Evolutionary conservation across 805 yeast species (phyloP).

Genomic region (Torulaspora franciscae): DNA sequence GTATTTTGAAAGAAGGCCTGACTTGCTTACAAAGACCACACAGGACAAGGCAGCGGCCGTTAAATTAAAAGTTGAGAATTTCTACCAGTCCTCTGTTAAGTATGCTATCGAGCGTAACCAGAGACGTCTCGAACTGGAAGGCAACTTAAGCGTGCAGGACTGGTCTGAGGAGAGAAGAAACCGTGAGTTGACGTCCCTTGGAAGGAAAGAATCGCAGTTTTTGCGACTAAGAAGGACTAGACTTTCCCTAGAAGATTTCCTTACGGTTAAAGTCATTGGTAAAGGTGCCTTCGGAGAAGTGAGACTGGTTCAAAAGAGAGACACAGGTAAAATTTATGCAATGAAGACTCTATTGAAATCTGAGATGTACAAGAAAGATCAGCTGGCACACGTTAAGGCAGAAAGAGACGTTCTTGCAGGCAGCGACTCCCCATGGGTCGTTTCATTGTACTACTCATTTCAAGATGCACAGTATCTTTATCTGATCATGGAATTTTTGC

Average conservation of each 20-base stretch:
- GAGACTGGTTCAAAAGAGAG: constrained; percentile 85
- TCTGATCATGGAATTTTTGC: constrained; percentile 91
- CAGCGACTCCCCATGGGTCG: constrained; percentile 85
- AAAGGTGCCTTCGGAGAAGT: constrained; percentile 99
- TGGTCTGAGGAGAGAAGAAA: constrained; percentile 81
- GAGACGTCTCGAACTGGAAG: constrained; percentile 80
- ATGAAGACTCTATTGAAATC: constrained; percentile 88
- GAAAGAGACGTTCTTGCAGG: constrained; percentile 94
- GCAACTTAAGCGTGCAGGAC: constrained; percentile 58
- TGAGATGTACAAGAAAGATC: constrained; percentile 94
- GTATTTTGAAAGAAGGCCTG: constrained; percentile 79
- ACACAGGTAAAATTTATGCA: constrained; percentile 85
- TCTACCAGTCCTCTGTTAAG: constrained; percentile 75
- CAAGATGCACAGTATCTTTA: constrained; percentile 73
- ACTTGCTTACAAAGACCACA: constrained; percentile 60
- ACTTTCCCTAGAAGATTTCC: constrained; percentile 75
- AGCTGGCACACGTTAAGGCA: constrained; percentile 90
- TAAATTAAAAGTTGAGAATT: constrained; percentile 76
- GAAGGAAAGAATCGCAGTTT: constrained; percentile 84
- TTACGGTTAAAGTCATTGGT: constrained; percentile 83
- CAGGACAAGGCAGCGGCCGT: constrained; percentile 84
- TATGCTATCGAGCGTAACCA: constrained; percentile 96
- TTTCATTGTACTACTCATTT: constrained; percentile 72
- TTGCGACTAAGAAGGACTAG: constrained; percentile 80
- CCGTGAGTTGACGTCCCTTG: constrained; percentile 74